A percentile compares a stretch with the other conserved stretches of the same genome.
Conservation (phyloP, 2,329 filamentous ascomycete species). For the Penicillium psychrosexuale region DNA sequence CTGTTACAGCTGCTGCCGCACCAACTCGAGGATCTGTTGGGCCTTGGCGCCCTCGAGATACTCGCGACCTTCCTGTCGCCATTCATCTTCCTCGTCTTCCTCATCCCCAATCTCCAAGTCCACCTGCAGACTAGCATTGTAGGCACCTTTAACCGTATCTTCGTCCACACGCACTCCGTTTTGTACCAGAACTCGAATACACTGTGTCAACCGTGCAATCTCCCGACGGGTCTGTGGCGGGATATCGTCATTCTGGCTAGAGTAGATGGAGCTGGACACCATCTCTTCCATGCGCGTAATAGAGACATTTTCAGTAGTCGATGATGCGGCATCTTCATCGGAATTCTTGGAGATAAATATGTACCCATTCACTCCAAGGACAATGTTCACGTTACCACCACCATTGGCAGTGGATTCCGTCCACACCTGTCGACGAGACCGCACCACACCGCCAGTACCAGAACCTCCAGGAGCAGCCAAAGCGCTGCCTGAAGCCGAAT, state of each 20-base stretch:
- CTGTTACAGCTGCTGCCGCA: constrained; percentile 17
- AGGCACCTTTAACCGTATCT: constrained; percentile 78
- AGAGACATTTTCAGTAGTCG: constrained; percentile 53
- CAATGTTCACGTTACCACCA: constrained; percentile 67
- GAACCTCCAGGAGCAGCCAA: constrained; percentile 61
- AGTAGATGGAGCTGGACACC: constrained; percentile 83
- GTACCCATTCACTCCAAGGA: constrained; percentile 93
- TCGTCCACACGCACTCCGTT: constrained; percentile 83
- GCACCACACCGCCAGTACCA: constrained; percentile 66
- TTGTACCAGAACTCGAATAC: constrained; percentile 79
- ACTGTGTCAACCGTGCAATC: constrained; percentile 78
- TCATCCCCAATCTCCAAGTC: constrained; percentile 43
- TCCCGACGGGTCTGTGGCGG: constrained; percentile 73
- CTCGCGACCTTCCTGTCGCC: constrained; percentile 37
- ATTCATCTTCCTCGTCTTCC: constrained; percentile 35
- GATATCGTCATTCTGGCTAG: constrained; percentile 89
- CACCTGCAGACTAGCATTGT: constrained; percentile 75
- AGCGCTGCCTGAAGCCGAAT: constrained; percentile 50
- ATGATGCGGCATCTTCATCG: constrained; percentile 49
- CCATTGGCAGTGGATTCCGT: constrained; percentile 57
- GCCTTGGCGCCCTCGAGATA: constrained; percentile 44
- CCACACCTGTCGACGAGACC: constrained; percentile 82
- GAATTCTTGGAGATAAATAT: constrained; percentile 91
- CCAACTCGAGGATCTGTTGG: constrained; percentile 37
- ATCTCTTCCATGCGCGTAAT: constrained; percentile 87